Conservation (phyloP, 2,329 filamentous ascomycete species). For the Septoria linicola region DNA sequence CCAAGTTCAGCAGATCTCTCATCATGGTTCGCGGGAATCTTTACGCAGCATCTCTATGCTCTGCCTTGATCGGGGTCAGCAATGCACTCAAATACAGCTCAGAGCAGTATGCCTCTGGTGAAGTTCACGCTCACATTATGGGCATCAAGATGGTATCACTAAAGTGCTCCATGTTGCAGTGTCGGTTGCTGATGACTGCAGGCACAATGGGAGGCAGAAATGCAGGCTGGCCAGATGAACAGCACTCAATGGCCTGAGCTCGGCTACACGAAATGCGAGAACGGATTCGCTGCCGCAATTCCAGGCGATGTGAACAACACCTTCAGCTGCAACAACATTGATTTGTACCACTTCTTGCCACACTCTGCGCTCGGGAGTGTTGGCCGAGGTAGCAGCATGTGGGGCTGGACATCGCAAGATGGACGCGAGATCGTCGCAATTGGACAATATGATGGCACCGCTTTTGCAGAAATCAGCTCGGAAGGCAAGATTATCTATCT, state of each 20-base stretch:
- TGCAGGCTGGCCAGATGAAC: slow-evolving; percentile 39
- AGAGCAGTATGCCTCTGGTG: slow-evolving; percentile 26
- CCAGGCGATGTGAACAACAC: slow-evolving; percentile 21
- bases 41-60: slow-evolving; percentile 16
- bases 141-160: slow-evolving; percentile 28
- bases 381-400: slow-evolving; percentile 48
- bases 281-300: slow-evolving; percentile 23
- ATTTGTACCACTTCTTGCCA: slow-evolving; percentile 57
- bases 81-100: slow-evolving; percentile 19
- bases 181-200: background rate
- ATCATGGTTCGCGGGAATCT: slow-evolving; percentile 16
- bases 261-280: slow-evolving; percentile 35
- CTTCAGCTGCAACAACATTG: slow-evolving; percentile 49
- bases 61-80: slow-evolving; percentile 13
- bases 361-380: slow-evolving; percentile 55
- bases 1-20: background rate
- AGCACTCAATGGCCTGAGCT: slow-evolving; percentile 42
- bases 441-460: slow-evolving; percentile 55
- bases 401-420: slow-evolving; percentile 54
- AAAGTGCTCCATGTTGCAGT: background rate
- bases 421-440: slow-evolving; percentile 57
- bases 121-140: slow-evolving; percentile 27
- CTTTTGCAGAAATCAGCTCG: slow-evolving; percentile 54
- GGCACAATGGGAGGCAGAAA: slow-evolving; percentile 39
- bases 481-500: slow-evolving; percentile 55